phyloP scores from a whole-genome alignment of 305 asterid genomes.

The Solanum aculeatissimum region DNA sequence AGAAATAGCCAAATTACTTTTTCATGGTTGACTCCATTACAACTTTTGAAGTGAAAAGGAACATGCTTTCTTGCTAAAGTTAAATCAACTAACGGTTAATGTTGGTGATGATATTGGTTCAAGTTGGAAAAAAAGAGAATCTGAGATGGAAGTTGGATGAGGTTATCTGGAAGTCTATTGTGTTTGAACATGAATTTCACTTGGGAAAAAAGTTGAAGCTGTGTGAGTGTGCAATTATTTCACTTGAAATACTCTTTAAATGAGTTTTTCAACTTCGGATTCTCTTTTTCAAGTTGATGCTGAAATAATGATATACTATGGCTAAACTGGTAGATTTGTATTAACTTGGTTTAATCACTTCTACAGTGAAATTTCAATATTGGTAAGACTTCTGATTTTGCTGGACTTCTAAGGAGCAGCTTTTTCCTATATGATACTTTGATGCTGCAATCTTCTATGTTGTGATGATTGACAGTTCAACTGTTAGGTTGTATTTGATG shows the following conservation, averaged over 20 bases:
- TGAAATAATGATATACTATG: not conserved
- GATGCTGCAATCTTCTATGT: not conserved
- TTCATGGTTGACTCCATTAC: not conserved
- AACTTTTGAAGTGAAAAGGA: not conserved
- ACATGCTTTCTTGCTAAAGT: not conserved
- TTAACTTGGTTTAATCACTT: not conserved
- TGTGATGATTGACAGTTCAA: not conserved
- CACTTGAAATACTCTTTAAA: not conserved
- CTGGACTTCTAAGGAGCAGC: not conserved
- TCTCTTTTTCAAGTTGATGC: not conserved
- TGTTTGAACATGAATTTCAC: not conserved
- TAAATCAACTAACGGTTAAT: not conserved
- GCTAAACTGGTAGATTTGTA: not conserved
- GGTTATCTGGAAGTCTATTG: not conserved
- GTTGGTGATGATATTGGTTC: not conserved
- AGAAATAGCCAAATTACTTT: not conserved
- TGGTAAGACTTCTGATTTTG: not conserved
- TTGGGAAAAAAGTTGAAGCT: not conserved
- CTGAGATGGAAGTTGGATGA: not conserved
- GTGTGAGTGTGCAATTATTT: not conserved
- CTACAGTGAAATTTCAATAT: not conserved
- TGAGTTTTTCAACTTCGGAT: not conserved
- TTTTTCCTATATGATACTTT: not conserved
- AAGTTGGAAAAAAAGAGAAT: not conserved
- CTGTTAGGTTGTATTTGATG: not conserved